These are phyloP conservation scores for Dacryopinax primogenitus DNA, from an alignment of 768 basidiomycete species.

Conservation along the genomic window DNA sequence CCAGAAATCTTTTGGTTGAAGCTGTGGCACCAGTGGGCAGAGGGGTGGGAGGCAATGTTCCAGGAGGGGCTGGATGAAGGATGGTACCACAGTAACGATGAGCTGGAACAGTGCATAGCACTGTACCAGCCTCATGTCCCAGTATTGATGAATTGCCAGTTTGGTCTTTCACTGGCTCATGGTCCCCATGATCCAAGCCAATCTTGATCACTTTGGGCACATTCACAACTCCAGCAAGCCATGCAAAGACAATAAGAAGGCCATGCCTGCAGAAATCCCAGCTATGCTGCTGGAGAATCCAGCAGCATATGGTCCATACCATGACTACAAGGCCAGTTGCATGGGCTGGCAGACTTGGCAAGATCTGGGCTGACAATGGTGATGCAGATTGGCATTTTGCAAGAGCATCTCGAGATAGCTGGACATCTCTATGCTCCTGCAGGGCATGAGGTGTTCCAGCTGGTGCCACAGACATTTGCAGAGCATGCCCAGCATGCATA, in stretches of 20 bases:
- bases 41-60: slow-evolving; percentile 30
- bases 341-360: neutral
- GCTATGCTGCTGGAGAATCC: slow-evolving; percentile 26
- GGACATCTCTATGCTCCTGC: neutral
- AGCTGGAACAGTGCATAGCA: neutral
- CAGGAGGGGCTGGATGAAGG: slow-evolving; percentile 24
- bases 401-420: neutral
- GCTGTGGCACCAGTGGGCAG: slow-evolving; percentile 23
- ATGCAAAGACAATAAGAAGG: slow-evolving; percentile 27
- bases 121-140: neutral
- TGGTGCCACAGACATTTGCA: neutral
- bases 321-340: slow-evolving; percentile 29
- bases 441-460: neutral
- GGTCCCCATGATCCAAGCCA: slow-evolving; percentile 33
- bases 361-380: neutral
- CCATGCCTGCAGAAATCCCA: slow-evolving; percentile 33
- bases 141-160: slow-evolving; percentile 18
- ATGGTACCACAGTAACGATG: neutral
- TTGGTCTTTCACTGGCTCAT: slow-evolving; percentile 33
- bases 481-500: neutral
- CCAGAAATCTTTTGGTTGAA: slow-evolving; percentile 32
- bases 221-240: slow-evolving; percentile 20
- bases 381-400: neutral
- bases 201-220: slow-evolving; percentile 26
- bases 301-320: slow-evolving; percentile 19